Evolutionary conservation across 2,329 filamentous ascomycete genomes (phyloP).

Genomic region (Penicillium decumbens): DNA sequence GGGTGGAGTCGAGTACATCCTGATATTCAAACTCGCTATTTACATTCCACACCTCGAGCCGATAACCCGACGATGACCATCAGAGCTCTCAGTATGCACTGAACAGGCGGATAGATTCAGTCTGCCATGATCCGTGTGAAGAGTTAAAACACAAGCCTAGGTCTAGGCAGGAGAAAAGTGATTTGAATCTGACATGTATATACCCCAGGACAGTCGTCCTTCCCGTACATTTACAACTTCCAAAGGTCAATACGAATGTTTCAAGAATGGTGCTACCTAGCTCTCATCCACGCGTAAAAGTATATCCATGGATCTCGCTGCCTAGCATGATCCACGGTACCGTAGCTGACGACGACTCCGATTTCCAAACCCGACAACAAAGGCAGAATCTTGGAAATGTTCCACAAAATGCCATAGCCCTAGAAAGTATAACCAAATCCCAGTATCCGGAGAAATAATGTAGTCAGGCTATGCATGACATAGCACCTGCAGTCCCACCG

Average conservation of each 20-base stretch:
- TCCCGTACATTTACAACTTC: neutral
- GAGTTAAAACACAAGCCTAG: neutral
- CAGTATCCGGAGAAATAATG: neutral
- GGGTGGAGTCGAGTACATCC: neutral
- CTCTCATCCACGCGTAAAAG: neutral
- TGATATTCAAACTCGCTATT: neutral
- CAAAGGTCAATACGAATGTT: neutral
- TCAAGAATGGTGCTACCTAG: neutral
- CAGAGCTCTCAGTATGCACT: neutral
- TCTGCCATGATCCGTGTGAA: neutral
- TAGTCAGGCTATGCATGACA: neutral
- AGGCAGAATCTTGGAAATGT: neutral
- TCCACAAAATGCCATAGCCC: neutral
- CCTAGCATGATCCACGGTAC: neutral
- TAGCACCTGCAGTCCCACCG: too few species aligned
- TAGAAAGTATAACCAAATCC: neutral
- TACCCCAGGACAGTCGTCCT: constrained; percentile 9
- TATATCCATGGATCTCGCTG: neutral
- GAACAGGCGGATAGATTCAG: neutral
- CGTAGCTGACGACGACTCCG: neutral
- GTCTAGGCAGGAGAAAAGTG: constrained; percentile 2
- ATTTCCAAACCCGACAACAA: neutral
- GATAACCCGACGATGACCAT: neutral
- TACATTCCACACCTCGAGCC: neutral
- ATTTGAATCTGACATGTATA: constrained; percentile 13